Conservation (phyloP, 1,284 basidiomycete species). For the Coniophora puteana region DNA sequence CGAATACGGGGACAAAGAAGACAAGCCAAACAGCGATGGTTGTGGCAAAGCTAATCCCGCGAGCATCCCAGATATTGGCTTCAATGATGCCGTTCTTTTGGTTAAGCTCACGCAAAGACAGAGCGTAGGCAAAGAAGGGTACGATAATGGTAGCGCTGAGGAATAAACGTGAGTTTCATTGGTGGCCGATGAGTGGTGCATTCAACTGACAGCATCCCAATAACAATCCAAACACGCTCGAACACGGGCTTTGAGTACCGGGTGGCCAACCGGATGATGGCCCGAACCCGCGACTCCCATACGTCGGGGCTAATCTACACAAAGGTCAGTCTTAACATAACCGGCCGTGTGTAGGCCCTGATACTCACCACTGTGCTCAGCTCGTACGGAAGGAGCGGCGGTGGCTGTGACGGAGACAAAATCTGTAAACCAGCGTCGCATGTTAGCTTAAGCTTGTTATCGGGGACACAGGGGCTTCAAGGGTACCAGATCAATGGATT, state of each 20-base stretch:
- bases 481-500: conserved; percentile 21
- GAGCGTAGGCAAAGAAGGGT: conserved; percentile 37
- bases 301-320: conserved; percentile 39
- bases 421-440: conserved; percentile 21
- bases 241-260: conserved; percentile 43
- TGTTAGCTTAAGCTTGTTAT: background rate
- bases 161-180: conserved; percentile 7
- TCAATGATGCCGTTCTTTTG: conserved; percentile 8
- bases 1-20: conserved; percentile 39
- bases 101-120: conserved; percentile 26
- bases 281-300: conserved; percentile 41
- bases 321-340: background rate
- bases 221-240: conserved; percentile 40
- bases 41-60: conserved; percentile 33
- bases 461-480: conserved; percentile 15
- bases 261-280: conserved; percentile 35
- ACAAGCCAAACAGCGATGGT: conserved; percentile 37
- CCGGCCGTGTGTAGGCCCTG: background rate
- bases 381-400: conserved; percentile 32
- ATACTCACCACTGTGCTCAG: conserved; percentile 26
- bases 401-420: conserved; percentile 26
- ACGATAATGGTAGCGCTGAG: conserved; percentile 37
- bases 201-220: conserved; percentile 37
- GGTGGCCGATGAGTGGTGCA: background rate
- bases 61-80: conserved; percentile 31